Percentiles rank a stretch among this genome's conserved stretches.
These are phyloP conservation scores for Vaccinium macrocarpon DNA, from an alignment of 148 eudicot genomes.

Conservation along the genomic window DNA sequence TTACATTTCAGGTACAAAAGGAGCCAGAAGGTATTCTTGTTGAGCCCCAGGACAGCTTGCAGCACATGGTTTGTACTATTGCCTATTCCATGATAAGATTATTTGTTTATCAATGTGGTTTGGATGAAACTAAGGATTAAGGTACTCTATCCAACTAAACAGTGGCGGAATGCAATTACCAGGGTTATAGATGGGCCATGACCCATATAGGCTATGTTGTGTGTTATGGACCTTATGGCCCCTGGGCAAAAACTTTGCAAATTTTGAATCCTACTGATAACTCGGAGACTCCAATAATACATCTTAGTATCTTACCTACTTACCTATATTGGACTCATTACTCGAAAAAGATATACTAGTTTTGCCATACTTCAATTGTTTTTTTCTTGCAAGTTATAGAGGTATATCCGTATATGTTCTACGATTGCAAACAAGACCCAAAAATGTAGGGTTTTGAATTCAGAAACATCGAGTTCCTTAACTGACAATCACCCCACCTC, in stretches of 20 bases:
- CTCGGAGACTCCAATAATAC: not conserved
- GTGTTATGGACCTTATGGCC: not conserved
- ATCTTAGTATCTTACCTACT: too few species aligned
- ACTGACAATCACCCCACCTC: too few species aligned
- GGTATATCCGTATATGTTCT: not conserved
- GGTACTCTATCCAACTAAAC: not conserved
- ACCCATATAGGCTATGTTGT: too few species aligned
- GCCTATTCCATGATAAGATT: not conserved
- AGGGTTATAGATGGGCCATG: too few species aligned
- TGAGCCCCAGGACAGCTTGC: conserved; percentile 44
- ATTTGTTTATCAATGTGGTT: not conserved
- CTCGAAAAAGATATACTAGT: not conserved
- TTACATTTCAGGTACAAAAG: conserved; percentile 32
- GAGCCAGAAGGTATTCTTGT: conserved; percentile 36
- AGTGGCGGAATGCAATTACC: not conserved
- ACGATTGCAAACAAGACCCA: not conserved
- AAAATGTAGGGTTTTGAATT: not conserved
- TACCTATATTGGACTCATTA: not conserved
- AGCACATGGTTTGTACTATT: conserved; percentile 37
- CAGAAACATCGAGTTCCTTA: not conserved
- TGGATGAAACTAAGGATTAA: not conserved
- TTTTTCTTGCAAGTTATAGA: not conserved
- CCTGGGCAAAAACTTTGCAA: not conserved
- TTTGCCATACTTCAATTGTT: not conserved
- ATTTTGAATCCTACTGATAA: not conserved